Base-by-base conservation (phyloP, 345 rosid species). In the Limnanthes douglasii region DNA sequence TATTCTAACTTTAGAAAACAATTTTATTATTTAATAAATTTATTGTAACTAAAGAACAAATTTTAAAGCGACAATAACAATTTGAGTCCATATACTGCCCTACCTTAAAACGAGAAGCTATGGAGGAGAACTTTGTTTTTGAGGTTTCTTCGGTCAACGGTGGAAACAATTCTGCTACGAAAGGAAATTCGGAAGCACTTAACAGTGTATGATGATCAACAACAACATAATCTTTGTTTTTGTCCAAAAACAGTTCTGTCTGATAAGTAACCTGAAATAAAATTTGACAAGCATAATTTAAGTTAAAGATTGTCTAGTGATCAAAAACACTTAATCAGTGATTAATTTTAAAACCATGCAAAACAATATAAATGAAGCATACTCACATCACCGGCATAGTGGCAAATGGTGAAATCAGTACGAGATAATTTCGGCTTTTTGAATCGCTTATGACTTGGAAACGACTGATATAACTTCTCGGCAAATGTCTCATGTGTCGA, bases 401-500 rank as follows among this genome's bases (percentile, higher is more conserved):
- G 98, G 62, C 75, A 56, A 52, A 90, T 79, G 37, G 98, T 88
- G 77, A 90, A 90, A 70, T 90, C 98, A 18, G 75, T 74, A 31
- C 75, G 86, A 33, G 98, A 63, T 57, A 90, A 60, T 67, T 72
- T 90, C 54, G 98, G 95, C 78, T 88, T 84, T 67, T 63, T 72
- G 49, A 84, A 79, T 45, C 92, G 80, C 62, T 84, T 70, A 54
- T 88, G 84, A 51, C 56, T 74, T 67, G 72, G 74, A 65, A 80
- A 84, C 53, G 88, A 77, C 66, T 90, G 98, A 67, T 72, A 90
- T 82, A 90, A 60, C 75, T 84, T 90, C 65, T 90, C 71, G 48
- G 94, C 73, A 78, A 90, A 90, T 44, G 98, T 84, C 64, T 90
- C 96, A 60, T 90, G 98, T 6, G 98, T 90, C 45, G 98, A 84